phyloP scores from a whole-genome alignment of 176 grass and related monocot genomes.

The Rhynchospora pubera region DNA sequence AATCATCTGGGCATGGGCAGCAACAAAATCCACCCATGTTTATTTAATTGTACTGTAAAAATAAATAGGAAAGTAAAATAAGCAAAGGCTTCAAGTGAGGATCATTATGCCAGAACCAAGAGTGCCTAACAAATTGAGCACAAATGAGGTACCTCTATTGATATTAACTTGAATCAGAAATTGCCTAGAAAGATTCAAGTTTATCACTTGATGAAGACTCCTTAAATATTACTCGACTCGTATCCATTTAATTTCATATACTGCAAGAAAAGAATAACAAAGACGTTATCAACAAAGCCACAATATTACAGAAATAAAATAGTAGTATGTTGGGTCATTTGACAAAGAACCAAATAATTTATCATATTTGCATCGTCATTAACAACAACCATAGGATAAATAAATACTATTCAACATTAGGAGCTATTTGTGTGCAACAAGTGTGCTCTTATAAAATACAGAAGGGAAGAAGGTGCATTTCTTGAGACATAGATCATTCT shows the following conservation, averaged over 20 bases:
- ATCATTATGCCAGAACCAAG: not conserved
- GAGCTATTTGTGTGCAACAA: not conserved
- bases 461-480: not conserved
- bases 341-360: not conserved
- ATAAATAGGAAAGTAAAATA: not conserved
- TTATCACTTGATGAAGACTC: not conserved
- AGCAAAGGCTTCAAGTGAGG: not conserved
- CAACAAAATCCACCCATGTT: conserved; percentile 80
- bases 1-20: conserved; percentile 55
- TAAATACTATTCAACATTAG: not conserved
- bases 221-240: not conserved
- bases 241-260: not conserved
- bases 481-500: not conserved
- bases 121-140: not conserved
- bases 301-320: not conserved
- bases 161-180: not conserved
- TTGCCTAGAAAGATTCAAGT: not conserved
- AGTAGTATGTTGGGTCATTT: not conserved
- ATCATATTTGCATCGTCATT: no score
- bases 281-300: not conserved
- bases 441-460: no score
- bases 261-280: not conserved
- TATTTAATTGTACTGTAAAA: conserved; percentile 11
- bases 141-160: not conserved
- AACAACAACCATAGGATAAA: not conserved